Conservation (phyloP, 495 filamentous ascomycete genomes). For the Aspergillus diversus region DNA sequence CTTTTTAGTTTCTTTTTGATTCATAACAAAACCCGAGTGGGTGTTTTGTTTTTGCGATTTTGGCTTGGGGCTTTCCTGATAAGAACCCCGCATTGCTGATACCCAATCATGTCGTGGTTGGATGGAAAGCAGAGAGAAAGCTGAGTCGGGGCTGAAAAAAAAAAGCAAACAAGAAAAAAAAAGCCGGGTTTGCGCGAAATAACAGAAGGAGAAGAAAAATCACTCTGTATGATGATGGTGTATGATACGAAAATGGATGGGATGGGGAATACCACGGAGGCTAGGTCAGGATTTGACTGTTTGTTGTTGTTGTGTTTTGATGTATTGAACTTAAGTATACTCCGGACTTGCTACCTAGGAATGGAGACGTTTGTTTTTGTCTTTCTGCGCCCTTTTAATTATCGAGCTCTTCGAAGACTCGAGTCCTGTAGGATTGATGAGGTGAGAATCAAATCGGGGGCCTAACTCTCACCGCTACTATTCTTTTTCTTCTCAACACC, state of each 20-base stretch:
- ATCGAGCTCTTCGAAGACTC: not conserved
- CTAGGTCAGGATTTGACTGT: constrained; percentile 1
- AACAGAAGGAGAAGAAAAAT: constrained; percentile 7
- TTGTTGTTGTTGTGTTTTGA: constrained; percentile 5
- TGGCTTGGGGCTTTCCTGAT: constrained; percentile 12
- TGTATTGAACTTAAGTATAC: too few species aligned
- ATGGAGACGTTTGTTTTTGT: constrained; percentile 2
- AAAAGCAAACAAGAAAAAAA: constrained; percentile 7
- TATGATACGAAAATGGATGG: constrained; percentile 19
- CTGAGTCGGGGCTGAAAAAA: constrained; percentile 6
- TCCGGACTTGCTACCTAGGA: not conserved
- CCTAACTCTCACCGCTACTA: not conserved
- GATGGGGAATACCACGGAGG: constrained; percentile 12
- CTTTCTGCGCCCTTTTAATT: not conserved
- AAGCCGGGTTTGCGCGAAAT: not conserved
- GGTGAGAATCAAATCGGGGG: not conserved
- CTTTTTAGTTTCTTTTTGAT: constrained; percentile 1
- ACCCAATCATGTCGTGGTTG: constrained; percentile 20
- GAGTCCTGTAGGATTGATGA: not conserved
- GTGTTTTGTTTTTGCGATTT: constrained; percentile 14
- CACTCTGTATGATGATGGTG: constrained; percentile 20
- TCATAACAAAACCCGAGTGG: not conserved
- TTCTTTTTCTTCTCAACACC: not conserved
- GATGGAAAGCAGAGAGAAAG: constrained; percentile 11
- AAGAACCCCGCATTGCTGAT: constrained; percentile 30